A percentile compares a stretch with the other conserved stretches of the same genome.
Evolutionary conservation across 345 rosid species (phyloP).

Genomic region (Acer campestre): DNA sequence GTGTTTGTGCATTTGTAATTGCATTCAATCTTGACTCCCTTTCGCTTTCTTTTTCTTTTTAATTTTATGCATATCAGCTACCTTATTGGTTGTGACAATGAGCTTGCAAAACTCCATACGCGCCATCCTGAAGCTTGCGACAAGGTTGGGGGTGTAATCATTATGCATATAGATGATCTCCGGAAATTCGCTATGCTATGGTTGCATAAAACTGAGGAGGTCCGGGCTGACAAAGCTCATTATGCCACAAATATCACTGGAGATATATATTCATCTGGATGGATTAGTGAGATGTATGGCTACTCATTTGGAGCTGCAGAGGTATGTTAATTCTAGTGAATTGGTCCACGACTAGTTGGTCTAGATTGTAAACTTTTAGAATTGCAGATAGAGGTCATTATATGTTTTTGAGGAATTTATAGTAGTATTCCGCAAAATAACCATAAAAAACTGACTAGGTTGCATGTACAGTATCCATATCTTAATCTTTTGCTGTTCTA

Average conservation of each 20-base stretch:
- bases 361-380: not conserved
- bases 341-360: not conserved
- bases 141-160: conserved; percentile 96
- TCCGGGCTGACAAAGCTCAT: conserved; percentile 93
- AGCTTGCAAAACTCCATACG: conserved; percentile 90
- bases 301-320: conserved; percentile 99
- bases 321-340: conserved; percentile 43
- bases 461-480: not conserved
- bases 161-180: conserved; percentile 97
- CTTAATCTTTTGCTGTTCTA: not conserved
- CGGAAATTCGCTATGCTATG: conserved; percentile 83
- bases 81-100: conserved; percentile 94
- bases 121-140: conserved; percentile 92
- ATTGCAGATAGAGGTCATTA: conserved; percentile 3
- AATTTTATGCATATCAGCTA: conserved; percentile 51
- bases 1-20: not conserved
- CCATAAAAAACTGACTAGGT: conserved; percentile 6
- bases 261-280: conserved; percentile 86
- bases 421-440: not conserved
- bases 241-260: conserved; percentile 88
- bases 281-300: conserved; percentile 99
- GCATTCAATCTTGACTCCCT: not conserved
- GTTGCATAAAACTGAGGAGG: conserved; percentile 98
- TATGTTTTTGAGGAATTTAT: not conserved
- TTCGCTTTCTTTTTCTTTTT: conserved; percentile 8